Conservation (phyloP, 2,329 filamentous ascomycete species). For the Arthrobotrys musiformis region DNA sequence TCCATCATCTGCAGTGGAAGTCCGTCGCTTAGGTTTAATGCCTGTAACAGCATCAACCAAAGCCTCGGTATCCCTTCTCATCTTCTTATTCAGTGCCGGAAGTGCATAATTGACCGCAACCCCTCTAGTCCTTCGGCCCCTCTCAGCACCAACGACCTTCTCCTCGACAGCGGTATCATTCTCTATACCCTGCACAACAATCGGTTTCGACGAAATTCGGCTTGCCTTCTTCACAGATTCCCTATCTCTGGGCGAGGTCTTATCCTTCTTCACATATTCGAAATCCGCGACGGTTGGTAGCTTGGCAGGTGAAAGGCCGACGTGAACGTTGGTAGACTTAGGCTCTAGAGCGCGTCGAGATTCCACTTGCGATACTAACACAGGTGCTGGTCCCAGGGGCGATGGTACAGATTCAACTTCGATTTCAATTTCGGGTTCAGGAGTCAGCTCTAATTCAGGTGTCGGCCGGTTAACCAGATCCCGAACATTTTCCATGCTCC, state of each 20-base stretch:
- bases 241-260: conserved; percentile 48
- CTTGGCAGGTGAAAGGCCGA: conserved; percentile 37
- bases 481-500: conserved; percentile 12
- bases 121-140: conserved; percentile 70
- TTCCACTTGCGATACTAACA: conserved; percentile 60
- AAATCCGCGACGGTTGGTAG: conserved; percentile 53
- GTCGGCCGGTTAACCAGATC: not conserved
- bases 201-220: conserved; percentile 48
- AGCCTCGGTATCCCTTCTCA: conserved; percentile 81
- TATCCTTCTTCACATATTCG: conserved; percentile 56
- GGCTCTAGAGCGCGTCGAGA: conserved; percentile 64
- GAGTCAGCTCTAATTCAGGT: not conserved
- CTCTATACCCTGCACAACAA: conserved; percentile 39
- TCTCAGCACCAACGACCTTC: conserved; percentile 66
- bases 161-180: conserved; percentile 66
- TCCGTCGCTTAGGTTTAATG: conserved; percentile 34
- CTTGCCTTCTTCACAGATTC: conserved; percentile 50
- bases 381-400: not conserved
- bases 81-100: conserved; percentile 82
- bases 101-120: conserved; percentile 81
- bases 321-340: conserved; percentile 41
- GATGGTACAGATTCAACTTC: not conserved
- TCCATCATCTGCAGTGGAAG: conserved; percentile 65
- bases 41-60: conserved; percentile 77
- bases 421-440: not conserved